Conservation (phyloP, 2,329 filamentous ascomycete species). For the Verruconis gallopava region DNA sequence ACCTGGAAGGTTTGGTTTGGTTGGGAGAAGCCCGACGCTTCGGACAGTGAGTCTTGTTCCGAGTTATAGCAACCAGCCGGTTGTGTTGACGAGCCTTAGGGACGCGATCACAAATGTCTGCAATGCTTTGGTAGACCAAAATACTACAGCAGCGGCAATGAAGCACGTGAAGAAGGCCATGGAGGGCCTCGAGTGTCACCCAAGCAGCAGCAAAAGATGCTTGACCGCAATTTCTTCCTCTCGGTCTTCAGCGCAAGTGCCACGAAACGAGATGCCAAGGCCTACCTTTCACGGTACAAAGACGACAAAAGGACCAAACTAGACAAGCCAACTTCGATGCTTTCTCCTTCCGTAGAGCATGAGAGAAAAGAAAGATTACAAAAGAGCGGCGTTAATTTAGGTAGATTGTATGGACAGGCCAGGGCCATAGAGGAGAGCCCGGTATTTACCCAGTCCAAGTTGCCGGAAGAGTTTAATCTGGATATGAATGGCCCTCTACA, state of each 20-base stretch:
- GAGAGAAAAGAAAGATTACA: conserved; percentile 20
- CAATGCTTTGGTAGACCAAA: neutral
- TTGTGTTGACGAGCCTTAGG: no score
- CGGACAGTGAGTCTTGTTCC: no score
- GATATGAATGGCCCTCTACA: conserved; percentile 44
- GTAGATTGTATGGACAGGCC: conserved; percentile 45
- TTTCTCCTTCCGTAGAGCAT: conserved; percentile 11
- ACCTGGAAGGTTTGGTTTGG: neutral
- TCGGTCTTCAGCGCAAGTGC: conserved; percentile 79
- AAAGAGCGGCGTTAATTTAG: conserved; percentile 44
- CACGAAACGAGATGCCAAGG: conserved; percentile 83
- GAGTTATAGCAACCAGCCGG: no score
- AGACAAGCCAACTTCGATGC: conserved; percentile 4
- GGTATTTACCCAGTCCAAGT: conserved; percentile 39
- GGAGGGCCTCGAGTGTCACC: neutral
- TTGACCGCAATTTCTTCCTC: conserved; percentile 55
- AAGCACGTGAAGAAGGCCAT: neutral
- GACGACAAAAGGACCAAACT: neutral
- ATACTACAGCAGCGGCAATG: neutral
- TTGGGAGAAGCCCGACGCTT: neutral
- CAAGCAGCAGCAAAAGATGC: conserved; percentile 3
- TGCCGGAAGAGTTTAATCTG: conserved; percentile 24
- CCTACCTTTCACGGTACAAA: conserved; percentile 80
- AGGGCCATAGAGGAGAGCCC: conserved; percentile 46
- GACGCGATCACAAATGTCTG: no score